phyloP scores from a whole-genome alignment of 371 early-diverging fungal genomes.

The Mortierella sp. region DNA sequence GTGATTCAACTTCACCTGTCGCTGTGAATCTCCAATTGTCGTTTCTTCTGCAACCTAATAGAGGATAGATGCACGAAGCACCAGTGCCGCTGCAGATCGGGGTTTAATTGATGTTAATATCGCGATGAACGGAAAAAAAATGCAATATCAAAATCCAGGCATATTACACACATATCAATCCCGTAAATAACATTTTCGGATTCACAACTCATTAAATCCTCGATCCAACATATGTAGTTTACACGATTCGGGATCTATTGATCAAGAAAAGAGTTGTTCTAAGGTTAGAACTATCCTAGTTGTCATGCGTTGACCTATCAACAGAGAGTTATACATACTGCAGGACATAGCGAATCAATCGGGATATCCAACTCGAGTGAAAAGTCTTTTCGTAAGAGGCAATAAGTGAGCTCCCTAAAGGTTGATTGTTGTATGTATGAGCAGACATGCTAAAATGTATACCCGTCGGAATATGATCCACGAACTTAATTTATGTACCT shows the following conservation, averaged over 20 bases:
- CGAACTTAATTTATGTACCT: constrained; percentile 10
- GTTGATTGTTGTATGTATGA: neutral
- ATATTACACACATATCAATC: constrained; percentile 39
- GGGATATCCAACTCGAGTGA: constrained; percentile 49
- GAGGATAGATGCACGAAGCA: constrained; percentile 71
- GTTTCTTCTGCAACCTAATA: constrained; percentile 61
- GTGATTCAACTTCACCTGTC: constrained; percentile 48
- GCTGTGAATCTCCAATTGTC: constrained; percentile 60
- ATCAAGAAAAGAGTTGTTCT: neutral
- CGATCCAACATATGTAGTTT: constrained; percentile 54
- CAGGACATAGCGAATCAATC: constrained; percentile 47
- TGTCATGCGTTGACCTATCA: neutral
- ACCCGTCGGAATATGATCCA: neutral
- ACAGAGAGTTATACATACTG: constrained; percentile 17
- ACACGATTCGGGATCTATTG: constrained; percentile 50
- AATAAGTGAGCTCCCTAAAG: constrained; percentile 42
- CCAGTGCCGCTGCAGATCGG: constrained; percentile 65
- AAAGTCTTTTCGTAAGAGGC: constrained; percentile 40
- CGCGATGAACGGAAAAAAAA: neutral
- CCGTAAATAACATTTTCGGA: constrained; percentile 9
- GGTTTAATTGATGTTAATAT: neutral
- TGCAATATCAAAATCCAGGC: neutral
- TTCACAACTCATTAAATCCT: constrained; percentile 30
- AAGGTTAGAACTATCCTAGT: neutral
- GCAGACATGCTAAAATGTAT: neutral